Percentiles rank a stretch among this genome's conserved stretches.
phyloP scores from a whole-genome alignment of 192 early-diverging fungal species.

The Coemansia sp. region DNA sequence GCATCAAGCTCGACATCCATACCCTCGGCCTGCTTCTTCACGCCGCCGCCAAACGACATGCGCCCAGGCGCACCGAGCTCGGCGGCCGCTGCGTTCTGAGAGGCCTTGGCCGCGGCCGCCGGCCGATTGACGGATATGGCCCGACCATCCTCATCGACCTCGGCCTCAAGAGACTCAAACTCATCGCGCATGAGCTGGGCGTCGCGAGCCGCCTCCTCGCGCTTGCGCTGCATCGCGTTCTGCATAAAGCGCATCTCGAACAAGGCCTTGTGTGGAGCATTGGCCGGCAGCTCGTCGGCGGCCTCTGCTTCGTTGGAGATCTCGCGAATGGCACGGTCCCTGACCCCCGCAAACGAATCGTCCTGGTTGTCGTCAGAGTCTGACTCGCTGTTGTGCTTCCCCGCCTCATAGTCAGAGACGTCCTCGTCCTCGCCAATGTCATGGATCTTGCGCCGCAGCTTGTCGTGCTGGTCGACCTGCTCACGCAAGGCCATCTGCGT shows the following conservation, averaged over 20 bases:
- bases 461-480: slow-evolving; percentile 74
- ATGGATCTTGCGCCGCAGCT: slow-evolving; percentile 73
- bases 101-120: neutral
- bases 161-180: slow-evolving; percentile 32
- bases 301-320: neutral
- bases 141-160: slow-evolving; percentile 26
- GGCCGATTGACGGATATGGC: slow-evolving; percentile 8
- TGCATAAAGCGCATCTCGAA: slow-evolving; percentile 99
- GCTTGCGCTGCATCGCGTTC: slow-evolving; percentile 60
- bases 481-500: slow-evolving; percentile 78
- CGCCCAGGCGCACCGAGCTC: slow-evolving; percentile 20
- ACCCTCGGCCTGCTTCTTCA: slow-evolving; percentile 4
- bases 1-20: neutral
- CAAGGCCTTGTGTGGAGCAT: slow-evolving; percentile 65
- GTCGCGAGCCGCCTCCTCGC: slow-evolving; percentile 43
- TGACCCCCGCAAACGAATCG: slow-evolving; percentile 13
- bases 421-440: slow-evolving; percentile 61
- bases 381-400: slow-evolving; percentile 28
- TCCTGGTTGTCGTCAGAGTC: slow-evolving; percentile 15
- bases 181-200: slow-evolving; percentile 30
- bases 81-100: neutral
- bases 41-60: slow-evolving; percentile 38
- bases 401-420: slow-evolving; percentile 38
- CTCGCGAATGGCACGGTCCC: slow-evolving; percentile 7
- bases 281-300: slow-evolving; percentile 32